phyloP scores from a whole-genome alignment of 257 asterid species.

The Nicotiana noctiflora region DNA sequence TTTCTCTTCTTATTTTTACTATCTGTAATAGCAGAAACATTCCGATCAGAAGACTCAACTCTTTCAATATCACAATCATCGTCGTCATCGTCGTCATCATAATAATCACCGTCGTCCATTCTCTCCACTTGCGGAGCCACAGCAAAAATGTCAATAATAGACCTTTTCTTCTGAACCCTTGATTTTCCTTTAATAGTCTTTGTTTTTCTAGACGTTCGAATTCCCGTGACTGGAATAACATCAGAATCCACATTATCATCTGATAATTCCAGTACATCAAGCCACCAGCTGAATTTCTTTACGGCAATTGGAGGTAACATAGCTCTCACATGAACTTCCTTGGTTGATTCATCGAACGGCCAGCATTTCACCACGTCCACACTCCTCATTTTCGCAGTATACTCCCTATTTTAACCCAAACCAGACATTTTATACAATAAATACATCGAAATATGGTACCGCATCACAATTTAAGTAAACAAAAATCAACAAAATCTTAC shows the following conservation, averaged over 20 bases:
- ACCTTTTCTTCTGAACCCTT: slow-evolving; percentile 61
- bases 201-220: neutral
- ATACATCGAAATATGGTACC: neutral
- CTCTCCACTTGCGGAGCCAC: slow-evolving; percentile 55
- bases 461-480: neutral
- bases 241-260: slow-evolving; percentile 11
- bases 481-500: slow-evolving; percentile 14
- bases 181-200: slow-evolving; percentile 24
- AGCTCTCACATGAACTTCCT: slow-evolving; percentile 27
- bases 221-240: slow-evolving; percentile 19
- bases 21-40: slow-evolving; percentile 1
- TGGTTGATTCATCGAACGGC: slow-evolving; percentile 47
- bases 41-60: slow-evolving; percentile 15
- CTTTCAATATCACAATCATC: neutral
- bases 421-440: neutral
- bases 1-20: slow-evolving; percentile 23
- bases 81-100: slow-evolving; percentile 12
- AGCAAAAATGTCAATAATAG: slow-evolving; percentile 60
- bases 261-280: slow-evolving; percentile 27
- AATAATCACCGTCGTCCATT: slow-evolving; percentile 15
- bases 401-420: slow-evolving; percentile 35
- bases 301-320: slow-evolving; percentile 54
- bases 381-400: slow-evolving; percentile 54
- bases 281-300: slow-evolving; percentile 71
- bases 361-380: slow-evolving; percentile 62